Conservation (phyloP, 176 grass and related monocot genomes). For the Oryza longistaminata region DNA sequence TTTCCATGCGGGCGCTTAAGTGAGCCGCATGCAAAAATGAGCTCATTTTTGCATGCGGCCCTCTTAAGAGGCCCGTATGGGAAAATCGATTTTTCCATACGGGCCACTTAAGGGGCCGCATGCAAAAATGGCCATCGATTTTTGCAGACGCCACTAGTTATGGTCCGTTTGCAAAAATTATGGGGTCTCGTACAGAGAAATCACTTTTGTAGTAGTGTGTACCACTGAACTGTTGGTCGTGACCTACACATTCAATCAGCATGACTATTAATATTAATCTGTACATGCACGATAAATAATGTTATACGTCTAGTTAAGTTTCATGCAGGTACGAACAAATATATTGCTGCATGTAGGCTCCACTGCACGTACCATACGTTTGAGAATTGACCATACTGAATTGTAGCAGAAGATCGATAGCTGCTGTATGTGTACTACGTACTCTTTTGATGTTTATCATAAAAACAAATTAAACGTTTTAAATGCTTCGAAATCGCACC, state of each 20-base stretch:
- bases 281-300: neutral
- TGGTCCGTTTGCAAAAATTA: too few relatives aligned
- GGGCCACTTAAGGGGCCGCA: too few relatives aligned
- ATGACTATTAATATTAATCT: neutral
- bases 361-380: neutral
- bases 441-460: neutral
- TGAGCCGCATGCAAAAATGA: too few relatives aligned
- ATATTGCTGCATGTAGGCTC: neutral
- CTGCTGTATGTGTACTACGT: neutral
- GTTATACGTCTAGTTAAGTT: neutral
- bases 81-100: too few relatives aligned
- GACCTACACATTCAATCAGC: neutral
- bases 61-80: too few relatives aligned
- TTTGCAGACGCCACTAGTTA: too few relatives aligned
- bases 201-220: too few relatives aligned
- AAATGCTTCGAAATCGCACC: neutral
- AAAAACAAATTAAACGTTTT: neutral
- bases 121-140: too few relatives aligned
- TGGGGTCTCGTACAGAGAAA: too few relatives aligned
- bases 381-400: neutral
- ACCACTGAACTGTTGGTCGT: neutral
- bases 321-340: neutral
- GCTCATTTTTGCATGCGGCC: too few relatives aligned
- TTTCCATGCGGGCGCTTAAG: too few relatives aligned
- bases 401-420: neutral